A percentile compares a stretch with the other conserved stretches of the same genome.
phyloP scores from a whole-genome alignment of 208 protist genomes.

The Trypanosoma melophagium region DNA sequence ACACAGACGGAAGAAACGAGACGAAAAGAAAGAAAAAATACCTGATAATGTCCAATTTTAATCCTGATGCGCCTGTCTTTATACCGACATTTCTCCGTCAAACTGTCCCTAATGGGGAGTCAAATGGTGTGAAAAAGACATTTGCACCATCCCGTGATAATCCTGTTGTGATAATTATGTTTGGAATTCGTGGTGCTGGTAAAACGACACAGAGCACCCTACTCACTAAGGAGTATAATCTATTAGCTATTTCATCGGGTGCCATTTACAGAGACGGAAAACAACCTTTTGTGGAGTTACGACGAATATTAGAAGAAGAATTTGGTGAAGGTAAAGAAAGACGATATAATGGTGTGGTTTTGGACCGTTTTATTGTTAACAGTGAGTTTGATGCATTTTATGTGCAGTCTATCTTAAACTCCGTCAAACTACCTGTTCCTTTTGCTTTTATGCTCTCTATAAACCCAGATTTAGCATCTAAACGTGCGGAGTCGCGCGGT shows the following conservation, averaged over 20 bases:
- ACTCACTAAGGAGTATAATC: conserved; percentile 64
- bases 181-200: conserved; percentile 77
- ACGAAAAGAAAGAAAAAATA: neutral
- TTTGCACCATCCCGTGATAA: neutral
- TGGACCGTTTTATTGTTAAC: conserved; percentile 83
- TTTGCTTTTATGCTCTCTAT: conserved; percentile 80
- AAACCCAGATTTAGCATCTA: conserved; percentile 51
- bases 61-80: conserved; percentile 66
- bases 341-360: conserved; percentile 71
- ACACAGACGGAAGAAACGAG: neutral
- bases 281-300: conserved; percentile 74
- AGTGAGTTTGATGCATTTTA: conserved; percentile 86
- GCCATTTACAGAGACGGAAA: conserved; percentile 66
- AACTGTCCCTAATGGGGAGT: conserved; percentile 10
- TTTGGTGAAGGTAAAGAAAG: conserved; percentile 55
- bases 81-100: conserved; percentile 41
- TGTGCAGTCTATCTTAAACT: conserved; percentile 57
- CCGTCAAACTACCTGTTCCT: conserved; percentile 58
- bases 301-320: conserved; percentile 49
- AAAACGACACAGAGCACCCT: conserved; percentile 71
- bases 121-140: conserved; percentile 26
- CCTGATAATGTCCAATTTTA: conserved; percentile 34
- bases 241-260: conserved; percentile 75
- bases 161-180: conserved; percentile 75
- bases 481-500: conserved; percentile 52